These are phyloP conservation scores for Ananas comosus DNA, from an alignment of 176 grass and related monocot genomes.

Conservation along the genomic window DNA sequence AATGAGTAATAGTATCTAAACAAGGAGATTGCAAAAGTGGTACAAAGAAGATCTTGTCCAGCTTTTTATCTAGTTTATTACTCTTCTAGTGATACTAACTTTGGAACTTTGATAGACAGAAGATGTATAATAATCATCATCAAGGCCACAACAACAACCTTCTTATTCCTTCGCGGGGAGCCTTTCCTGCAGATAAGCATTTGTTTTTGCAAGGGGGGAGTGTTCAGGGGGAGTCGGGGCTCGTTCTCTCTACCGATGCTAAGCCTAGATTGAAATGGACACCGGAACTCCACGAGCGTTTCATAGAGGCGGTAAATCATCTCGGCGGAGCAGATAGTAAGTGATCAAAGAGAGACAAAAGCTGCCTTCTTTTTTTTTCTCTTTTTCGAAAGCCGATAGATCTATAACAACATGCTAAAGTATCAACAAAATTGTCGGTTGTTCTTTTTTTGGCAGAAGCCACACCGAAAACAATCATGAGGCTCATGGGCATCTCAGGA, in stretches of 20 bases:
- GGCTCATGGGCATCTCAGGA: constrained; percentile 82
- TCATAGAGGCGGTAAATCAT: constrained; percentile 62
- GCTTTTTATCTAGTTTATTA: constrained; percentile 10
- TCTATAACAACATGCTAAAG: background rate
- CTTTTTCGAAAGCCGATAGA: background rate
- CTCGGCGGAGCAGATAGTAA: constrained; percentile 90
- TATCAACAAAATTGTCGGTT: background rate
- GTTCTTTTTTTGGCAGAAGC: constrained; percentile 50
- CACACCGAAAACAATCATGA: constrained; percentile 90
- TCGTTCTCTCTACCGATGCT: constrained; percentile 82
- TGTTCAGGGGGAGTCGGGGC: constrained; percentile 61
- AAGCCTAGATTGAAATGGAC: constrained; percentile 94
- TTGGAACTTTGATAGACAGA: constrained; percentile 19
- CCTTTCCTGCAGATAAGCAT: constrained; percentile 45
- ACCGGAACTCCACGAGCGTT: constrained; percentile 77
- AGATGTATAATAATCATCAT: constrained; percentile 76
- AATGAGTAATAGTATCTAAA: constrained; percentile 33
- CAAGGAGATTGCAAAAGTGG: constrained; percentile 29
- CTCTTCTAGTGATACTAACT: constrained; percentile 15
- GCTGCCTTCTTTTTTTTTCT: background rate
- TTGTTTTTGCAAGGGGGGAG: constrained; percentile 39
- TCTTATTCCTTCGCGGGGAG: constrained; percentile 44
- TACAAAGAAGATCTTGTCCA: constrained; percentile 13
- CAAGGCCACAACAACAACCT: constrained; percentile 33
- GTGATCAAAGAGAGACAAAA: constrained; percentile 4